phyloP scores from a whole-genome alignment of 2,329 filamentous ascomycete species.

The Colletotrichum brevisporum region DNA sequence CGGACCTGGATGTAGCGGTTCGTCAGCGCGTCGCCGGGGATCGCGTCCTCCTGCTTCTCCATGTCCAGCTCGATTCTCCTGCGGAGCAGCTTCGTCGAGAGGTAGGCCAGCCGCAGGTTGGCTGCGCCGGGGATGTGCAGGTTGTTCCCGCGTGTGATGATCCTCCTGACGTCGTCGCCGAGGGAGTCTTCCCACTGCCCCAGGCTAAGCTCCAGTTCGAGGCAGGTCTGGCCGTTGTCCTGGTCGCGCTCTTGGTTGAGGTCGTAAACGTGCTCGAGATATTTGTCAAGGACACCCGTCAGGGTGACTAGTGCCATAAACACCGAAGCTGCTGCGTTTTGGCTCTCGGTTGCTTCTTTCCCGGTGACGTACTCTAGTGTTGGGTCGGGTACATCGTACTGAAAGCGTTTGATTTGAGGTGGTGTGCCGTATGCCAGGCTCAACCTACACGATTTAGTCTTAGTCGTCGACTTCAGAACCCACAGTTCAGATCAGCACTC shows the following conservation, averaged over 20 bases:
- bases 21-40: constrained; percentile 21
- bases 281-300: constrained; percentile 38
- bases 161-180: constrained; percentile 51
- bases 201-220: constrained; percentile 54
- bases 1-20: constrained; percentile 56
- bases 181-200: constrained; percentile 62
- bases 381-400: constrained; percentile 65
- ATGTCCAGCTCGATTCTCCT: constrained; percentile 62
- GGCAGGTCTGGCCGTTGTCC: constrained; percentile 40
- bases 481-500: constrained; percentile 31
- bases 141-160: constrained; percentile 58
- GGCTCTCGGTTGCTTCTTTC: constrained; percentile 2
- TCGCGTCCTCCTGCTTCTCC: constrained; percentile 47
- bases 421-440: constrained; percentile 69
- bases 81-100: constrained; percentile 62
- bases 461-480: background rate
- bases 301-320: constrained; percentile 37
- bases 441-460: constrained; percentile 51
- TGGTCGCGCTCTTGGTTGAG: constrained; percentile 32
- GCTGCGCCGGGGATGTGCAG: constrained; percentile 60
- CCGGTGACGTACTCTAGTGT: constrained; percentile 50
- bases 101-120: constrained; percentile 66
- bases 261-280: constrained; percentile 42
- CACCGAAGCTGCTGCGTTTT: constrained; percentile 31
- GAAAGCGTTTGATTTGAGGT: constrained; percentile 58